These are phyloP conservation scores for Viola odorata DNA, from an alignment of 345 rosid species.

Conservation along the genomic window DNA sequence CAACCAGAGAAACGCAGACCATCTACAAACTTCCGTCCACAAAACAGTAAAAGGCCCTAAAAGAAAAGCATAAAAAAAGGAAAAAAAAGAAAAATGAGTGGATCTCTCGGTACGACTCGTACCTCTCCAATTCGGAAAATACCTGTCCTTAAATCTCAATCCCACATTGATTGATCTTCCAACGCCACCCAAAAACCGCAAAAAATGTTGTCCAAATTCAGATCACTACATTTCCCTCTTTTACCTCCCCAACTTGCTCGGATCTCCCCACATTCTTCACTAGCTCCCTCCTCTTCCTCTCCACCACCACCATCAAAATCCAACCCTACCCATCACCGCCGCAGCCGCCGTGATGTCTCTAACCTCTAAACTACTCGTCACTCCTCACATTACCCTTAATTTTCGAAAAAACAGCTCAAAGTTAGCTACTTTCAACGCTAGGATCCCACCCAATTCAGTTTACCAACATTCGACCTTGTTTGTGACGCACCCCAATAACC, in stretches of 20 bases:
- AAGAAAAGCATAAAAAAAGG: neutral
- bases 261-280: slow-evolving; percentile 16
- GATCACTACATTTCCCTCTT: slow-evolving; percentile 11
- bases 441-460: slow-evolving; percentile 27
- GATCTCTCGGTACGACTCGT: slow-evolving; percentile 25
- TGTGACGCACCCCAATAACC: slow-evolving; percentile 2
- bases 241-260: slow-evolving; percentile 16
- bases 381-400: slow-evolving; percentile 8
- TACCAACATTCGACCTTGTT: slow-evolving; percentile 42
- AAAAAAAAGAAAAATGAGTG: slow-evolving; percentile 38
- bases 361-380: slow-evolving; percentile 35
- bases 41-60: neutral
- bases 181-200: neutral
- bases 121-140: neutral
- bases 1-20: neutral
- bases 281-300: neutral
- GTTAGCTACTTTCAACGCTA: slow-evolving; percentile 7
- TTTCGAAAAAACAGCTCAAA: neutral
- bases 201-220: slow-evolving; percentile 25
- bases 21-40: slow-evolving; percentile 10
- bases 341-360: slow-evolving; percentile 40
- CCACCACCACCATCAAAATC: neutral
- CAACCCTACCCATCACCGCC: neutral
- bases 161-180: slow-evolving; percentile 1
- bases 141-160: neutral